These are phyloP conservation scores for Chlamydomonas reinhardtii DNA, from an alignment of 163 green algal species.

Conservation along the genomic window DNA sequence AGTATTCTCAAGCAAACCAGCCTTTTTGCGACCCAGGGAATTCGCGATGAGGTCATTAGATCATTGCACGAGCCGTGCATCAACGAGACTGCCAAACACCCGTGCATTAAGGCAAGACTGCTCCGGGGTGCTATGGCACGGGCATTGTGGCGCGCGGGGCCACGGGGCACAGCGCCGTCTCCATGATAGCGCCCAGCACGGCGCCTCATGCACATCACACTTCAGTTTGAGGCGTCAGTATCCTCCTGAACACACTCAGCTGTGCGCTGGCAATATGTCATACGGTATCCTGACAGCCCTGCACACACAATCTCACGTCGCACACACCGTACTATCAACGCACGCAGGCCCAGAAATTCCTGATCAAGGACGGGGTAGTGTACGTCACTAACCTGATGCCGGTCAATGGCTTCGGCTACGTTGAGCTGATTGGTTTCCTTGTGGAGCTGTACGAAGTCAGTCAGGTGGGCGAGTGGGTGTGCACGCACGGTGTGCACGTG, in stretches of 20 bases:
- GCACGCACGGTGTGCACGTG: too few species aligned
- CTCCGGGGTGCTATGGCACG: too few species aligned
- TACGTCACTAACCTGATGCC: constrained; percentile 44
- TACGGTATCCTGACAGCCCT: too few species aligned
- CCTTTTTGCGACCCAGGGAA: constrained; percentile 4
- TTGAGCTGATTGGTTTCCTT: constrained; percentile 38
- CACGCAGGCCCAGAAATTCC: neutral
- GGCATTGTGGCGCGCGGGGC: too few species aligned
- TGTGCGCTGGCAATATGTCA: too few species aligned
- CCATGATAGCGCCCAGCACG: too few species aligned
- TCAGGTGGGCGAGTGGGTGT: neutral
- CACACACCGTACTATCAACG: too few species aligned
- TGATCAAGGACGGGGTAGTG: constrained; percentile 38
- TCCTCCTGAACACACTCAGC: too few species aligned
- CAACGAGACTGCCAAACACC: neutral
- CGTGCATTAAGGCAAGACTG: constrained; percentile 17
- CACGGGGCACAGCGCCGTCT: too few species aligned
- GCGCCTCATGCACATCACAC: too few species aligned
- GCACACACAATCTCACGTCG: too few species aligned
- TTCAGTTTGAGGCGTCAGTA: too few species aligned
- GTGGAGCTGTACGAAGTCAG: constrained; percentile 43
- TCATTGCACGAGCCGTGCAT: constrained; percentile 17
- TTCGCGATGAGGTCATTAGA: constrained; percentile 12
- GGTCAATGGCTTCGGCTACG: constrained; percentile 25
- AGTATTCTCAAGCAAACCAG: constrained; percentile 24